These are phyloP conservation scores for Salvia rosmarinus DNA, from an alignment of 257 asterid genomes.

Conservation along the genomic window DNA sequence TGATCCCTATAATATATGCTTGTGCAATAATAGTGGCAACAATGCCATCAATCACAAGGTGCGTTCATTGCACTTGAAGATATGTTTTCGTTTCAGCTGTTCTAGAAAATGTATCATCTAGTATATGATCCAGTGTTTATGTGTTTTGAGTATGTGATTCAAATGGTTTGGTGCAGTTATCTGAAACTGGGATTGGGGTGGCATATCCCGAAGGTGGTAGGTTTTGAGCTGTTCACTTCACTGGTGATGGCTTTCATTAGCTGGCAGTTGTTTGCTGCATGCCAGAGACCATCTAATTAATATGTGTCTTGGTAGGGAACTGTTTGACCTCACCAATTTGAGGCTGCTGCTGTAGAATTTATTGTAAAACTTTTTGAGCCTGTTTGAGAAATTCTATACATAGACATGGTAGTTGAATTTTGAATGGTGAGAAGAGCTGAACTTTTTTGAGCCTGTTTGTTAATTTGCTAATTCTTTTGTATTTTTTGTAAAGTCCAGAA, in stretches of 20 bases:
- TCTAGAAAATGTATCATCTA: neutral
- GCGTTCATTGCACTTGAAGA: neutral
- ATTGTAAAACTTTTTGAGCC: neutral
- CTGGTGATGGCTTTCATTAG: constrained; percentile 87
- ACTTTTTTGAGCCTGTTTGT: too few relatives aligned
- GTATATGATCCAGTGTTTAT: neutral
- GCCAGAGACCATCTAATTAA: constrained; percentile 85
- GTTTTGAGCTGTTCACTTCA: constrained; percentile 83
- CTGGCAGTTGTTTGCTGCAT: constrained; percentile 88
- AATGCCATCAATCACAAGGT: constrained; percentile 97
- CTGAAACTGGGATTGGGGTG: constrained; percentile 83
- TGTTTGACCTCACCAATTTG: constrained; percentile 5
- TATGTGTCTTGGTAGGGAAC: neutral
- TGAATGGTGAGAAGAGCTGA: neutral
- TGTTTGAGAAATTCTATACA: neutral
- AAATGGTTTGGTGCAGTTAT: constrained; percentile 57
- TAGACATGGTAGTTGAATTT: constrained; percentile 10
- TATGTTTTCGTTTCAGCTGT: neutral
- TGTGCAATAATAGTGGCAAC: constrained; percentile 91
- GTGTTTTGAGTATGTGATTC: neutral
- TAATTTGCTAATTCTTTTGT: too few relatives aligned
- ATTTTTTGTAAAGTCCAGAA: too few relatives aligned
- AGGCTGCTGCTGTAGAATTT: constrained; percentile 35
- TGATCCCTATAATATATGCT: constrained; percentile 85
- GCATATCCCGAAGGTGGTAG: constrained; percentile 84